Evolutionary conservation across 768 basidiomycete species (phyloP).

Genomic region (Rhodotorula toruloides): DNA sequence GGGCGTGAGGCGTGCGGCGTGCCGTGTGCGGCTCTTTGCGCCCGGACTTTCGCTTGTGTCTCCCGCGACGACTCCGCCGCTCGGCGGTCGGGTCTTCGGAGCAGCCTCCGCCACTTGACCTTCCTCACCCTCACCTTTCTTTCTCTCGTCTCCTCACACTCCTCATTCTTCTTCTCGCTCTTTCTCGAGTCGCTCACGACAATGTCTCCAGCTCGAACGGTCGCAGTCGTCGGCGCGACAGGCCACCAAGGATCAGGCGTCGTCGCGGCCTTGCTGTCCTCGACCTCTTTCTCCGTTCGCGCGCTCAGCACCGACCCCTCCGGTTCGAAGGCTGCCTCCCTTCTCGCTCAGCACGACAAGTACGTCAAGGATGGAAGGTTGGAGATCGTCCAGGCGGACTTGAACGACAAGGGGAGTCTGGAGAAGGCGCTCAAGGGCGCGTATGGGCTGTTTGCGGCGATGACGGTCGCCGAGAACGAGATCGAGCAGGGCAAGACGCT

Average conservation of each 20-base stretch:
- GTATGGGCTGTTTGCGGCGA: not conserved
- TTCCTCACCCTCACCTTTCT: not conserved
- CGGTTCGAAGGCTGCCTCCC: not conserved
- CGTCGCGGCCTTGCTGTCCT: not conserved
- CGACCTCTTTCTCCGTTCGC: not conserved
- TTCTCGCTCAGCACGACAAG: not conserved
- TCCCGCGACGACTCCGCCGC: too few relatives aligned
- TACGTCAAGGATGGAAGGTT: not conserved
- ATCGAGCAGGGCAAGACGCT: not conserved
- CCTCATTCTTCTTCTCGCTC: too few relatives aligned
- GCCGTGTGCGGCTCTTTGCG: too few relatives aligned
- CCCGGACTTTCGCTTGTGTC: too few relatives aligned
- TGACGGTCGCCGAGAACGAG: not conserved
- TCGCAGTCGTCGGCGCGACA: constrained; percentile 3
- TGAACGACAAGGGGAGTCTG: not conserved
- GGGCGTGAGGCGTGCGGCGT: too few relatives aligned
- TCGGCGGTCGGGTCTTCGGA: too few relatives aligned
- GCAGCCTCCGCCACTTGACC: too few relatives aligned
- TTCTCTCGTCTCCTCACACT: too few relatives aligned
- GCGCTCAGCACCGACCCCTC: not conserved
- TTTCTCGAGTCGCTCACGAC: too few relatives aligned
- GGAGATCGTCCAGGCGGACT: not conserved
- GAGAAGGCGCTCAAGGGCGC: constrained; percentile 14
- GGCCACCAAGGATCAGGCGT: constrained; percentile 1
- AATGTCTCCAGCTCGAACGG: too few relatives aligned